phyloP scores from a whole-genome alignment of 768 basidiomycete genomes.

The Epithele typhae region DNA sequence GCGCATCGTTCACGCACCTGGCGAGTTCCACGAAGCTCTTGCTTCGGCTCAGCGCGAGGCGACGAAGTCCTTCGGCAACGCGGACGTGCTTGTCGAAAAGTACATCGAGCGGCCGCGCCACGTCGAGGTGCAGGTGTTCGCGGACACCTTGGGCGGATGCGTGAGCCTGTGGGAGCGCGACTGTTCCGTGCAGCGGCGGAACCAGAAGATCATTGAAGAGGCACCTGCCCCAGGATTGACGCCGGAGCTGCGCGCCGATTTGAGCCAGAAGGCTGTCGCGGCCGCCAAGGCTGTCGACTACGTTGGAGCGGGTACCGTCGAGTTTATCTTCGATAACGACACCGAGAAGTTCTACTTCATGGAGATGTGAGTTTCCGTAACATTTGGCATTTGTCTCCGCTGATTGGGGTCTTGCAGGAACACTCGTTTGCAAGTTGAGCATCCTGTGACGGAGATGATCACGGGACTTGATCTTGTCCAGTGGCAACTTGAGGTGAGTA shows the following conservation, averaged over 20 bases:
- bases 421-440: constrained; percentile 82
- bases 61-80: constrained; percentile 81
- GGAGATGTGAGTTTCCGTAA: constrained; percentile 92
- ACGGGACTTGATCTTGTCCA: constrained; percentile 92
- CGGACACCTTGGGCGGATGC: constrained; percentile 71
- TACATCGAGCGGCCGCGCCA: constrained; percentile 86
- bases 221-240: constrained; percentile 90
- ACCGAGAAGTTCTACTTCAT: constrained; percentile 87
- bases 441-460: too few species aligned
- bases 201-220: constrained; percentile 96
- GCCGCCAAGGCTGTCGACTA: constrained; percentile 93
- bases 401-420: too few species aligned
- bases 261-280: constrained; percentile 84
- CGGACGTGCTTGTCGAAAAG: constrained; percentile 85
- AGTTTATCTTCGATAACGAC: constrained; percentile 95
- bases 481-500: constrained; percentile 79
- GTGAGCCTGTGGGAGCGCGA: constrained; percentile 97
- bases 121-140: constrained; percentile 94
- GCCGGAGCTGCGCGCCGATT: constrained; percentile 69
- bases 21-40: constrained; percentile 75
- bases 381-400: too few species aligned
- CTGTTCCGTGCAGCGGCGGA: constrained; percentile 86
- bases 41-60: constrained; percentile 89
- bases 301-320: constrained; percentile 90
- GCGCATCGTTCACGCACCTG: constrained; percentile 68